Evolutionary conservation across 805 yeast genomes (phyloP), one percentile per base, ranked within the genome.

Genomic region (Myxozyma sirexii): DNA sequence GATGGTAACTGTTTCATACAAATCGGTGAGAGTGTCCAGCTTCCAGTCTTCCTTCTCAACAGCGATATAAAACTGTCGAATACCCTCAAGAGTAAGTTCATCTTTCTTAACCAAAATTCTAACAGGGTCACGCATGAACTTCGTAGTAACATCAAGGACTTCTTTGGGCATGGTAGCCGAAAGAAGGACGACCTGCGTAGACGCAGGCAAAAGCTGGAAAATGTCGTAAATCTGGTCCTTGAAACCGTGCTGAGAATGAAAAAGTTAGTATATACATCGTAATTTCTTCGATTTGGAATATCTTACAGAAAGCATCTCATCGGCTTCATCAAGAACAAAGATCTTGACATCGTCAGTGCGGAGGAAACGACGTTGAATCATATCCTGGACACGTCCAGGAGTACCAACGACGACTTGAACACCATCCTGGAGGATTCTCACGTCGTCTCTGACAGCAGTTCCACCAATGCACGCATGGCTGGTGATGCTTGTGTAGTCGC

Each of bases 381-480:
- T 84, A 77, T 94, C 99, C 63, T 82, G 75, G 41, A 93, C 97
- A 72, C 99, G 83, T 57, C 99, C 99, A 35, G 99, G 99, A 12
- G 99, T 94, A 54, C 99, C 99, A 73, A 94, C 92, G 42, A 94
- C 89, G 42, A 94, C 86, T 70, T 94, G 97, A 70, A 86, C 90
- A 63, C 97, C 96, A 67, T 82, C 86, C 59, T 80, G 79, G 67
- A 91, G 79, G 57, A 84, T 83, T 72, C 88, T 86, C 60, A 87
- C 79, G 74, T 93, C 98, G 57, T 86, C 90, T 48, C 86, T 85
- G 60, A 88, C 86, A 63, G 85, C 84, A 63, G 90, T 90, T 65
- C 98, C 98, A 65, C 99, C 99, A 66, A 93, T 90, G 70, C 96
- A 88, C 4, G 97, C 96, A 72, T 90, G 93, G 60, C 92, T 86